Conservation (phyloP, 140 eudicot genomes). For the Cichorium intybus region DNA sequence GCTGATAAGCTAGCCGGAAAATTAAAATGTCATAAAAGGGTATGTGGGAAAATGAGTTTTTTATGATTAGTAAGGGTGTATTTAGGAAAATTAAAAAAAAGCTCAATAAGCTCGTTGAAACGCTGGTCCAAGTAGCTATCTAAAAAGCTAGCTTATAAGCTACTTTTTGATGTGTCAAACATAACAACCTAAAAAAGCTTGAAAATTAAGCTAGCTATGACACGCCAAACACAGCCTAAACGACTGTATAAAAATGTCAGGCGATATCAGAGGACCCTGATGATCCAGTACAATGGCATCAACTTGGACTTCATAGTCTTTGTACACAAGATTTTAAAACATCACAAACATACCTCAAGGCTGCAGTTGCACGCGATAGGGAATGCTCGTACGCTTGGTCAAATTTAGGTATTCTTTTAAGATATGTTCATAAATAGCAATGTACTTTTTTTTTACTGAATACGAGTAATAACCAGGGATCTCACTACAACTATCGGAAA, state of each 20-base stretch:
- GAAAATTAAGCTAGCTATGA: too few species aligned
- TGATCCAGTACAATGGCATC: constrained; percentile 94
- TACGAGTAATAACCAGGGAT: constrained; percentile 42
- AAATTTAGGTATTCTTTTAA: constrained; percentile 87
- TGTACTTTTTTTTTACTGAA: constrained; percentile 9
- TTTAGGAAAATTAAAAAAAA: too few species aligned
- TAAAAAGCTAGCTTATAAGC: too few species aligned
- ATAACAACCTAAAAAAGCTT: too few species aligned
- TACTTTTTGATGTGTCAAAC: too few species aligned
- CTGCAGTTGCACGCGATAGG: constrained; percentile 80
- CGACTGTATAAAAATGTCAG: constrained; percentile 22
- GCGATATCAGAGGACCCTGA: constrained; percentile 90
- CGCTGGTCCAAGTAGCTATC: too few species aligned
- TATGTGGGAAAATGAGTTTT: too few species aligned
- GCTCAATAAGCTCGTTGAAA: too few species aligned
- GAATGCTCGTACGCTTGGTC: constrained; percentile 92
- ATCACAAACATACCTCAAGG: constrained; percentile 82
- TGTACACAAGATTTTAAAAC: constrained; percentile 71
- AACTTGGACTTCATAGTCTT: constrained; percentile 90
- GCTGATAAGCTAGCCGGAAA: too few species aligned
- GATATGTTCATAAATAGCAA: not conserved
- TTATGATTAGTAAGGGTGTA: too few species aligned
- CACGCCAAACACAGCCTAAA: too few species aligned
- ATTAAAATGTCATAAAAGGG: too few species aligned
- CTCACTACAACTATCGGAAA: constrained; percentile 75